A percentile compares a stretch with the other conserved stretches of the same genome.
phyloP scores from a whole-genome alignment of 2,329 filamentous ascomycete species.

The Colletotrichum higginsianum region DNA sequence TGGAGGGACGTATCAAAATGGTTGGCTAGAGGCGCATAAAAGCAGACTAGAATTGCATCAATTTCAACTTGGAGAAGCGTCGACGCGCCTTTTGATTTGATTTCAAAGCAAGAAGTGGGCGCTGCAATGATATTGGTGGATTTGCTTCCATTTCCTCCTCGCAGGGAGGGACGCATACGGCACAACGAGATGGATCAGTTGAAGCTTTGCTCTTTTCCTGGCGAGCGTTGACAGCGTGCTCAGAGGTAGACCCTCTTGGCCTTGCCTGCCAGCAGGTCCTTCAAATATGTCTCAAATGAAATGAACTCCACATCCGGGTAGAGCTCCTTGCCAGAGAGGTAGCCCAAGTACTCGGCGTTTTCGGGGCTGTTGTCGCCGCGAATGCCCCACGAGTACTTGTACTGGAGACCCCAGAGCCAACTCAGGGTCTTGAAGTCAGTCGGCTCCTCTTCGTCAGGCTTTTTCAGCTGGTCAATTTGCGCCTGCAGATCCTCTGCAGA shows the following conservation, averaged over 20 bases:
- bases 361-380: constrained; percentile 68
- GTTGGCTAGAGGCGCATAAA: constrained; percentile 45
- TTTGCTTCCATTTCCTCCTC: too few species aligned
- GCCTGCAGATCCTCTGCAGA: background rate
- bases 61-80: background rate
- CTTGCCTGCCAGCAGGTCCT: constrained; percentile 2
- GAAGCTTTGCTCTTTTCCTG: background rate
- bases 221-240: background rate
- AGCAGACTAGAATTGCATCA: background rate
- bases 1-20: constrained; percentile 82
- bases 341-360: constrained; percentile 68
- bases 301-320: constrained; percentile 62
- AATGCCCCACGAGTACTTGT: constrained; percentile 61
- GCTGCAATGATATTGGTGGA: too few species aligned
- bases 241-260: constrained; percentile 2
- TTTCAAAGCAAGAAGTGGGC: background rate
- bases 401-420: constrained; percentile 52
- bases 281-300: constrained; percentile 1
- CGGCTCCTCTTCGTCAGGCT: background rate
- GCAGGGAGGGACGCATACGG: too few species aligned
- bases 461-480: background rate
- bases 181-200: too few species aligned
- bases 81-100: background rate
- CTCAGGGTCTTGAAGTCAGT: background rate
- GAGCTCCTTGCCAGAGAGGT: constrained; percentile 65